Evolutionary conservation across 257 asterid species (phyloP), one percentile per base, ranked within the genome.

Genomic region (Rubia yunnanensis): DNA sequence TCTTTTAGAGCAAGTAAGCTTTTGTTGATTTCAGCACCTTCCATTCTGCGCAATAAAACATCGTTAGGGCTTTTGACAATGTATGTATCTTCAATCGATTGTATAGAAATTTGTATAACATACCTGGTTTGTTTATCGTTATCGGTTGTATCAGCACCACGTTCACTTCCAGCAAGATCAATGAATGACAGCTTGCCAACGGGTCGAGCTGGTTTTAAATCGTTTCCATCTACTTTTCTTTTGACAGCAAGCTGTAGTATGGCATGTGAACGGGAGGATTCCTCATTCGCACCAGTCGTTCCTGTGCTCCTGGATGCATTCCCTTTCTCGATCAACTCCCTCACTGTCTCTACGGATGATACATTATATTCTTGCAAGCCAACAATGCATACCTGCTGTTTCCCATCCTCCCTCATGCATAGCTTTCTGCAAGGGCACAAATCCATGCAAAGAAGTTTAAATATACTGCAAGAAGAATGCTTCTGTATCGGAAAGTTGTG

Each of bases 11-110:
- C 99, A 70, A 94, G 98, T 81, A 94, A 85, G 72, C 99, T 94
- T 84, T 91, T 90, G 72, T 94, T 94, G 77, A 94, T 94, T 87
- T 94, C 99, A 18, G 99, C 99, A 34, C 99, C 99, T 86, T 94
- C 99, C 83, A 91, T 90, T 80, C 99, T 94, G 88, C n/a, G 10
- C 18, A 60, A n/a, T 7, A 34, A 60, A 41, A 34, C 22, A 32
- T 34, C 44, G 48, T 10, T 17, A n/a, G 53, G 60, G 41, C 32
- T 48, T 60, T 15, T 64, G 34, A 69, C 30, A 17, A 24, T 69
- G 34, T n/a, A 36, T 9, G 0, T 11, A 39, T 31, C 27, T 32
- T 7, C 9, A 20, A 44, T 44, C 18, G 67, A 63, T 41, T 10
- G 23, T n/a, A 41, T 15, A 17, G 14, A 24, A 18, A 4, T 26